Conservation (phyloP, 768 basidiomycete genomes). For the Collybia nuda region DNA sequence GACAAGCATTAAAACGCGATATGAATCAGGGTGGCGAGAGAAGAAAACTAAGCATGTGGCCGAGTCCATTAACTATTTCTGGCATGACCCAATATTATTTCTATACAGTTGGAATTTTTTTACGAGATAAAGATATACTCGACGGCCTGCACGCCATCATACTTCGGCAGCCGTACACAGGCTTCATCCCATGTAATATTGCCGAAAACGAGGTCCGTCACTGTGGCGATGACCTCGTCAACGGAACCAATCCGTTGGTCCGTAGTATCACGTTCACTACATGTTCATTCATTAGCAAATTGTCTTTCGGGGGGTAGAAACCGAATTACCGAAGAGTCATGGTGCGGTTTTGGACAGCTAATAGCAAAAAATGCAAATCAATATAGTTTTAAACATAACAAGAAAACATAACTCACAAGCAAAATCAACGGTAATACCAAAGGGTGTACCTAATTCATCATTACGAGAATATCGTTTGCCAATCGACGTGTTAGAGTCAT, state of each 20-base stretch:
- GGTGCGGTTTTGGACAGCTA: constrained; percentile 89
- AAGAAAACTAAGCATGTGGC: too few species aligned
- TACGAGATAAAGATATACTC: constrained; percentile 30
- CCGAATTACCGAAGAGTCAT: constrained; percentile 80
- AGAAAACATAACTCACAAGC: constrained; percentile 48
- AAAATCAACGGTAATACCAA: constrained; percentile 94
- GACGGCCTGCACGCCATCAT: constrained; percentile 89
- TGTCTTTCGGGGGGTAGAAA: neutral
- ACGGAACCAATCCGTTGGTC: constrained; percentile 88
- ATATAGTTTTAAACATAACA: neutral
- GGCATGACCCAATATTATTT: too few species aligned
- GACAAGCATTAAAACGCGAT: too few species aligned
- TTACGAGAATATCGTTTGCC: constrained; percentile 97
- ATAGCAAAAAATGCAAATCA: constrained; percentile 1
- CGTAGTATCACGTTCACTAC: constrained; percentile 92
- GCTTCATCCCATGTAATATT: constrained; percentile 78
- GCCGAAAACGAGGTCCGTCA: constrained; percentile 78
- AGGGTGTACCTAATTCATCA: constrained; percentile 98
- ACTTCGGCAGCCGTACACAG: constrained; percentile 65
- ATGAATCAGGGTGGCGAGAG: too few species aligned
- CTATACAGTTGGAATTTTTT: too few species aligned
- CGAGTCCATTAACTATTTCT: too few species aligned
- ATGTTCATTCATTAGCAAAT: neutral
- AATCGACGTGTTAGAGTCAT: constrained; percentile 93
- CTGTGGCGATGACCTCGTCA: constrained; percentile 83